These are phyloP conservation scores for Naganishia onofrii DNA, from an alignment of 768 basidiomycete species.

Conservation along the genomic window DNA sequence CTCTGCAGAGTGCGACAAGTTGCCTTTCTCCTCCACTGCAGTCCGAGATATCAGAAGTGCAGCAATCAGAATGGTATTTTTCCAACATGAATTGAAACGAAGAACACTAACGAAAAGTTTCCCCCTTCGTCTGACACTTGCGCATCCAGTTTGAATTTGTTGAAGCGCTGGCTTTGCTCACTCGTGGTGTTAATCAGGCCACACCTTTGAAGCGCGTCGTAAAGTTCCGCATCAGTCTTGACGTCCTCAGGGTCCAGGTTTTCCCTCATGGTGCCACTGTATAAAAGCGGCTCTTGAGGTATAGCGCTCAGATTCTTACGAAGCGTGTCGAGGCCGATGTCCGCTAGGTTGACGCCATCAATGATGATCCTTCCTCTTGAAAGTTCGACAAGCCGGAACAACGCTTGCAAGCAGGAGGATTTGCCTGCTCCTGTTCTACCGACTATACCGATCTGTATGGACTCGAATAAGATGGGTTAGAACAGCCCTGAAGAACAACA, in stretches of 20 bases:
- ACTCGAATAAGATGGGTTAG: no score
- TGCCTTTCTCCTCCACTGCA: conserved; percentile 66
- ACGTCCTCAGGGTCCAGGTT: conserved; percentile 79
- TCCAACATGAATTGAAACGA: conserved; percentile 87
- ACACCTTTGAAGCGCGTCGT: conserved; percentile 82
- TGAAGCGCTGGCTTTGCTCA: conserved; percentile 2
- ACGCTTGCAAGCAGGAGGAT: conserved; percentile 80
- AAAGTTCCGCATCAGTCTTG: conserved; percentile 59
- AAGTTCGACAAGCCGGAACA: conserved; percentile 83
- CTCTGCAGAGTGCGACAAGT: conserved; percentile 64
- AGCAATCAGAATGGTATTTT: conserved; percentile 78
- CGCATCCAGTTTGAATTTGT: conserved; percentile 71
- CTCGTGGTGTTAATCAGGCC: conserved; percentile 62
- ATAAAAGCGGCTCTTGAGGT: conserved; percentile 65
- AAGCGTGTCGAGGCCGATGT: conserved; percentile 61
- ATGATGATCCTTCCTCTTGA: conserved; percentile 70
- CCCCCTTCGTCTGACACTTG: conserved; percentile 79
- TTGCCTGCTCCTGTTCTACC: conserved; percentile 76
- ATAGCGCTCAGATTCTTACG: conserved; percentile 63
- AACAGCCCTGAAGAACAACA: no score
- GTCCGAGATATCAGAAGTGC: conserved; percentile 67
- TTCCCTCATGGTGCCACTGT: conserved; percentile 52
- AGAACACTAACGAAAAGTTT: conserved; percentile 73
- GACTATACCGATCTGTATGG: conserved; percentile 89
- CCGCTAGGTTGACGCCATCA: conserved; percentile 81